Base-by-base conservation (phyloP, 352 stramenopile genomes). In the Pythium dissotocum region DNA sequence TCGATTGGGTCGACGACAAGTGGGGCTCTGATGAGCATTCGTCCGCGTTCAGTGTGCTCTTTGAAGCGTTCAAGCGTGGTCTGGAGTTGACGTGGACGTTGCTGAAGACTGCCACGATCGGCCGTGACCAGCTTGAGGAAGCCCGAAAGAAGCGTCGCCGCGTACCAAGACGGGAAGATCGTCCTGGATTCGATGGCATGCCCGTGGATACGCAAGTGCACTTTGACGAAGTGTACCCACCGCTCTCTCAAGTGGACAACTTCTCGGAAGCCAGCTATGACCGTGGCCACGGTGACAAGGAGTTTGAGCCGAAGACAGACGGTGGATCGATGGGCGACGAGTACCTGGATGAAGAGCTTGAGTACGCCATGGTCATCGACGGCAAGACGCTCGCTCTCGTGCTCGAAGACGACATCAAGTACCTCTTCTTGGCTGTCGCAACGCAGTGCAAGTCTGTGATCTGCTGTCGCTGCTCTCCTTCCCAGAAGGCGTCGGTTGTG, bases 291-390 rank as follows among this genome's bases (percentile, higher is more conserved):
- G 82, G 83, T 46, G 86, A 94, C 46, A 76, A 79, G 35, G 65
- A 87, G 24, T 93, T 93, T 40, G 79, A 95, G 61, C 83, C 88
- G 1, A 92, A 92, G 70, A 78, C 71, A 14, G 72, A 62, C 14
- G 4, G 44, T 1, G 33, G 21, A 2, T 69, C 61, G 1, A 36
- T 69, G 16, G 54, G 13, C 13, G 84, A 81, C 14, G 83, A 91
- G 36, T 87, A 73, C 14, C 63, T 88, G 4, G 85, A 94, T 21
- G 87, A 94, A 28, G 83, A 94, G 9, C 56, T 97, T 21, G 89
- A 95, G 58, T 95, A 94, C 61, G 88, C 87, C 14, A 94, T 96
- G 87, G 88, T 96, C n/a, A 96, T 96, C 58, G 88, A 96, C 63
- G 88, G 88, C 10, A 93, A 92, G 63, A 95, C 88, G 14, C 73